Conservation (phyloP, 1,284 basidiomycete genomes). For the Caloboletus inedulis region DNA sequence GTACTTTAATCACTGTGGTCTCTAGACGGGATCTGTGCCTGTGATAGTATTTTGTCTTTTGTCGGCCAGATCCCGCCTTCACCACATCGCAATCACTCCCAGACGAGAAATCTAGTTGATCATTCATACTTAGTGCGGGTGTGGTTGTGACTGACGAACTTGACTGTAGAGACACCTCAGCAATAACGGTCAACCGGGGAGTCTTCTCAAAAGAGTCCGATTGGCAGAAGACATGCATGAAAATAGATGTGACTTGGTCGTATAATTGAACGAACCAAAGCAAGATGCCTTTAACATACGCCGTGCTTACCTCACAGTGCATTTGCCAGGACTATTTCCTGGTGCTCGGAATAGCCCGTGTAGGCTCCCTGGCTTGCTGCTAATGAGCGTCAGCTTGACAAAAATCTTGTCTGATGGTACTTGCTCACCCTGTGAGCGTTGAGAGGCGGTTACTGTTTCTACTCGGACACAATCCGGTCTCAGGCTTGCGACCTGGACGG, state of each 20-base stretch:
- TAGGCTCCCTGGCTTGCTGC: neutral
- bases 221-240: neutral
- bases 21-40: neutral
- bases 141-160: neutral
- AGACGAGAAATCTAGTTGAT: slow-evolving; percentile 6
- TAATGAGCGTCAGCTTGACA: neutral
- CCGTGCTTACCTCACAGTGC: neutral
- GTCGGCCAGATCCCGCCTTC: neutral
- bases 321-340: neutral
- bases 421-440: neutral
- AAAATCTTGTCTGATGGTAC: neutral
- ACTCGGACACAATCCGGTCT: neutral
- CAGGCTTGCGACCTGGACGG: neutral
- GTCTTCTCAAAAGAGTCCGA: neutral
- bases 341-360: neutral
- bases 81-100: neutral
- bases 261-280: neutral
- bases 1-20: slow-evolving; percentile 25
- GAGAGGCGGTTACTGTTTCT: neutral
- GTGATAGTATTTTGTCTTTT: slow-evolving; percentile 8
- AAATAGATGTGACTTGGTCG: neutral
- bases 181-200: neutral
- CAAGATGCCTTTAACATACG: neutral
- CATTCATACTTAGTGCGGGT: neutral
- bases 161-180: neutral